phyloP scores from a whole-genome alignment of 106 monocot genomes.

The Gastrodia elata region DNA sequence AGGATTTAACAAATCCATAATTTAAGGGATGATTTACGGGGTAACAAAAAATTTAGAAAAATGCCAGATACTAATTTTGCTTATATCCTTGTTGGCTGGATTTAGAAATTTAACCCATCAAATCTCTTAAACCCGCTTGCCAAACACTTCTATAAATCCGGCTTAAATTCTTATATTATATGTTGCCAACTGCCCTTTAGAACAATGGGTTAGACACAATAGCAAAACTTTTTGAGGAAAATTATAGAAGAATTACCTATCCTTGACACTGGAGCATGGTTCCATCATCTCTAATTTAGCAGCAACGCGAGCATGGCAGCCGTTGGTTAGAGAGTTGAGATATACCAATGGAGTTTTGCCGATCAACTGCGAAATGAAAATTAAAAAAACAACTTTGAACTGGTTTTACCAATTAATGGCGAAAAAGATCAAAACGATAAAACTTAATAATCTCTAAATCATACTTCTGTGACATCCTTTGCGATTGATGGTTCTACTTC shows the following conservation, averaged over 20 bases:
- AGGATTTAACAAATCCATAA: too few relatives aligned
- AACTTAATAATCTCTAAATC: background rate
- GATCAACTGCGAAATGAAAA: conserved; percentile 40
- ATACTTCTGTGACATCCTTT: conserved; percentile 70
- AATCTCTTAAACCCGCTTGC: too few relatives aligned
- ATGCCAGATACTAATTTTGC: too few relatives aligned
- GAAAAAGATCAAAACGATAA: background rate
- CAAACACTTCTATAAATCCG: too few relatives aligned
- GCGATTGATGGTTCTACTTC: conserved; percentile 33
- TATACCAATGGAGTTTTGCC: conserved; percentile 87
- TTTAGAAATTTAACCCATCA: too few relatives aligned
- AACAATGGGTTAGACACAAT: too few relatives aligned
- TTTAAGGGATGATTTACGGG: too few relatives aligned
- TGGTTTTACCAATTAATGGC: background rate
- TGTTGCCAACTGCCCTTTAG: too few relatives aligned
- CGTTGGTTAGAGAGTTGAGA: conserved; percentile 51
- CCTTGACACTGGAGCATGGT: conserved; percentile 87
- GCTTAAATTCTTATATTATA: too few relatives aligned
- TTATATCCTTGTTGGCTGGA: too few relatives aligned
- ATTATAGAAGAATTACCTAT: conserved; percentile 36
- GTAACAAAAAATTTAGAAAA: too few relatives aligned
- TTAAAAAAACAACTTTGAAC: conserved; percentile 1
- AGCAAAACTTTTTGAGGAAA: too few relatives aligned
- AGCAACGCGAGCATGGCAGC: conserved; percentile 63
- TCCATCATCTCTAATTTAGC: conserved; percentile 94